phyloP scores from a whole-genome alignment of 495 filamentous ascomycete genomes.

The Podospora pseudocomata region DNA sequence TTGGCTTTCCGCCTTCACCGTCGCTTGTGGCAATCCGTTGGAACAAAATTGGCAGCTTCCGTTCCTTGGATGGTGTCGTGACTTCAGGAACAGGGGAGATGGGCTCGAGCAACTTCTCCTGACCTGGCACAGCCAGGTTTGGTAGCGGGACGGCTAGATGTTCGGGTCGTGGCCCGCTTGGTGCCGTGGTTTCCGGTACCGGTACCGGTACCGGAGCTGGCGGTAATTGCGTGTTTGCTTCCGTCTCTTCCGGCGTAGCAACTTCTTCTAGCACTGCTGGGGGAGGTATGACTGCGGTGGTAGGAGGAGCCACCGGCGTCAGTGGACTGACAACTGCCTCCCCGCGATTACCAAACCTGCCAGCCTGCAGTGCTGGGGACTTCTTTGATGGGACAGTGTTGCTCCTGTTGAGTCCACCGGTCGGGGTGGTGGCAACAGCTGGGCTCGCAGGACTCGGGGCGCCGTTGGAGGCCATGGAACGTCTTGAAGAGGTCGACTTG shows the following conservation, averaged over 20 bases:
- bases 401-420: slow-evolving; percentile 74
- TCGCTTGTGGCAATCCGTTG: slow-evolving; percentile 59
- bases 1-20: slow-evolving; percentile 67
- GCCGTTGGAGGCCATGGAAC: slow-evolving; percentile 67
- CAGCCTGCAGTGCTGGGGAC: slow-evolving; percentile 64
- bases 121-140: slow-evolving; percentile 30
- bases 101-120: slow-evolving; percentile 45
- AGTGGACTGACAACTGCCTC: slow-evolving; percentile 34
- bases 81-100: slow-evolving; percentile 36
- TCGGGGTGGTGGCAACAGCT: slow-evolving; percentile 47
- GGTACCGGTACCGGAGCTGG: slow-evolving; percentile 10
- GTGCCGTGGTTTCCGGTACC: not conserved
- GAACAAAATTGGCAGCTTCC: slow-evolving; percentile 66
- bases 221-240: slow-evolving; percentile 7
- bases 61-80: slow-evolving; percentile 65
- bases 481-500: slow-evolving; percentile 65
- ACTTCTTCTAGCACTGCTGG: slow-evolving; percentile 30
- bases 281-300: slow-evolving; percentile 15
- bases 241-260: slow-evolving; percentile 24
- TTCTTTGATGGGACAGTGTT: slow-evolving; percentile 95
- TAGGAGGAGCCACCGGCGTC: slow-evolving; percentile 26
- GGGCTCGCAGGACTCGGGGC: slow-evolving; percentile 70
- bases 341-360: slow-evolving; percentile 42
- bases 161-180: not conserved
- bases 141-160: slow-evolving; percentile 16